A percentile compares a stretch with the other conserved stretches of the same genome.
Conservation (phyloP, 139 green algal species). For the Chlamydomonas asymmetrica region DNA sequence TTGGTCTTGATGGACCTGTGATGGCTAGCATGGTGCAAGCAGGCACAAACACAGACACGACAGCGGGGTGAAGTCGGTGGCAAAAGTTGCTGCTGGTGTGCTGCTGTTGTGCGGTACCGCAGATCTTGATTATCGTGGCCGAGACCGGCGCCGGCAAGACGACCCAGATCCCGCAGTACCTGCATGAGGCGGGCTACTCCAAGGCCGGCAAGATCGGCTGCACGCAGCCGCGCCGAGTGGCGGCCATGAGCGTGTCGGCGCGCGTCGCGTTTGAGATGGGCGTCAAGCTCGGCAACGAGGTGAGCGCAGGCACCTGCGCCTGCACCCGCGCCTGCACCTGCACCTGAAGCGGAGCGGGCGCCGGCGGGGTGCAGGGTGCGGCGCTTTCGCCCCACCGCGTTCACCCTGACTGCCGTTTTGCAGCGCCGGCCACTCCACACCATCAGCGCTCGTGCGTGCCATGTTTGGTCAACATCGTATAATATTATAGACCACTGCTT, state of each 20-base stretch:
- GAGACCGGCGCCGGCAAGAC: constrained; percentile 96
- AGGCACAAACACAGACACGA: too few relatives aligned
- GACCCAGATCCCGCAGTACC: constrained; percentile 96
- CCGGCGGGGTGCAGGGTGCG: too few relatives aligned
- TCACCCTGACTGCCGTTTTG: too few relatives aligned
- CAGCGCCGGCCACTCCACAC: too few relatives aligned
- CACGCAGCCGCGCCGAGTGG: constrained; percentile 94
- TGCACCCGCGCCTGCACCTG: too few relatives aligned
- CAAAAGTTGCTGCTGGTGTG: not conserved
- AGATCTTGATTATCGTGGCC: constrained; percentile 95
- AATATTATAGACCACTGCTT: not conserved
- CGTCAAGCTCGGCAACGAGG: constrained; percentile 90
- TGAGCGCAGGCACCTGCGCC: constrained; percentile 31
- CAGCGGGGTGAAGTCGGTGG: not conserved
- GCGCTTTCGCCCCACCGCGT: too few relatives aligned
- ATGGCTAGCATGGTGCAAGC: too few relatives aligned
- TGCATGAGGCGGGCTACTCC: constrained; percentile 94
- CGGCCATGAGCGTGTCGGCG: constrained; percentile 94
- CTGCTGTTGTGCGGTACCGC: not conserved
- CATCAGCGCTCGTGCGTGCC: too few relatives aligned
- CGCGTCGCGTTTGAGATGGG: constrained; percentile 92
- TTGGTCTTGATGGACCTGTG: too few relatives aligned
- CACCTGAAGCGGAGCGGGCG: too few relatives aligned
- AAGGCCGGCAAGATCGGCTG: constrained; percentile 76
- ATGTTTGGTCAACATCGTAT: not conserved